A percentile compares a stretch with the other conserved stretches of the same genome.
These are phyloP conservation scores for Sporothrix mexicana DNA, from an alignment of 2,329 filamentous ascomycete genomes.

Conservation along the genomic window DNA sequence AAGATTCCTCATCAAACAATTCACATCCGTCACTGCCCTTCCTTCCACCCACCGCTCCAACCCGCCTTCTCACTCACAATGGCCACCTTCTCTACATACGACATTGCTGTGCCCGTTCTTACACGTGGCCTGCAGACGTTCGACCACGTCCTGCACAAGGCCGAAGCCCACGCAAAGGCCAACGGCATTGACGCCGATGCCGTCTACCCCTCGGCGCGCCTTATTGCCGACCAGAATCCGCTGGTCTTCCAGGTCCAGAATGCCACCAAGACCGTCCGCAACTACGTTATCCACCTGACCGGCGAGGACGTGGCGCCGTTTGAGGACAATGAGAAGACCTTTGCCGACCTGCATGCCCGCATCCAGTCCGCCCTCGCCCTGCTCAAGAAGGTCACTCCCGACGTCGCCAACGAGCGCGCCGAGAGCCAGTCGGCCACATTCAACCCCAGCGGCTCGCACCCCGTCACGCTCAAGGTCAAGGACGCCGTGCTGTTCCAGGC, in stretches of 20 bases:
- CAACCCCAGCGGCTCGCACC: constrained; percentile 12
- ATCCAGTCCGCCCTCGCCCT: constrained; percentile 42
- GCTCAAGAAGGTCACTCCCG: constrained; percentile 42
- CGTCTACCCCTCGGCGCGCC: constrained; percentile 39
- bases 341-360: constrained; percentile 44
- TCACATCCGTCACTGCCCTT: background rate
- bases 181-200: constrained; percentile 41
- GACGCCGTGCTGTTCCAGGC: constrained; percentile 53
- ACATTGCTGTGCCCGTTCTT: constrained; percentile 41
- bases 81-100: constrained; percentile 42
- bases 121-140: constrained; percentile 41
- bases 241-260: constrained; percentile 48
- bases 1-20: no score
- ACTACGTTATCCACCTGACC: constrained; percentile 41
- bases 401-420: constrained; percentile 40
- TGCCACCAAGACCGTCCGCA: constrained; percentile 42
- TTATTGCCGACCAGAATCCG: constrained; percentile 47
- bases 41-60: background rate
- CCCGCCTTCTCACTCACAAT: constrained; percentile 38
- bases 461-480: constrained; percentile 36
- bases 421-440: constrained; percentile 35
- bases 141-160: constrained; percentile 44
- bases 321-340: constrained; percentile 44
- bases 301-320: constrained; percentile 37
- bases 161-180: constrained; percentile 43